Base-by-base conservation (phyloP, 2,329 filamentous ascomycete species). In the Zymoseptoria passerinii region DNA sequence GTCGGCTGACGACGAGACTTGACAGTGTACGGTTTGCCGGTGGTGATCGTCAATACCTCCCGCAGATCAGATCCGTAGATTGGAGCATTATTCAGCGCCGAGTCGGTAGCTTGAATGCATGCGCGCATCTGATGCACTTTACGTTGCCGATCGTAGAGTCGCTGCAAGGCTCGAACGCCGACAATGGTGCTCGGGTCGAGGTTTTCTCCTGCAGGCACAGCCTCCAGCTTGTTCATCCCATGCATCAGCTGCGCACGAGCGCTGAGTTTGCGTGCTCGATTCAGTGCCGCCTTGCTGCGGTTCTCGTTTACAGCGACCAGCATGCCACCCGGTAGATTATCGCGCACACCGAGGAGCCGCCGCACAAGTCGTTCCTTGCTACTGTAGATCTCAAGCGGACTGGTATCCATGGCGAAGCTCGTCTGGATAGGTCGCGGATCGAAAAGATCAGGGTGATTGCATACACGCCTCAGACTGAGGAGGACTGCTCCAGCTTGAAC, bases 401-500 rank as follows among this genome's bases (percentile, higher is more conserved):
- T 95, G 23, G 60, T 61, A 44, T 69, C 70, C 88, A 97, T 95
- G 3, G 91, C 90, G 72, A 96, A 95, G 1, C 94, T 97, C 0
- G 92, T 99, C 75, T 95, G 94, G 68, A 99, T 97, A 0, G 91
- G 92, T 16, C 94, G 85, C 59, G 95, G 95, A 66, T 97, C 89
- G 68, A 99, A 99, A 8, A 99, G 80, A 74, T 99, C 94, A 0
- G 94, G 95, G 70, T 99, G 94, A 66, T 99, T 99, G 80, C 94
- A 99, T 54, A 99, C 95, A 72, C 97, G 96, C 53, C 94, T 86
- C 55, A 99, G 80, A 71, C 96, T 94, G 91, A 99, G 96, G 54
- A 99, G 77, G 73, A 95, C 97, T 72, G 96, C 96, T 75, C 97
- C 97, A 71, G 99, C 96, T 18, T 91, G 96, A 63, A 99, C 84